Percentiles rank a stretch among this genome's conserved stretches.
phyloP scores from a whole-genome alignment of 371 early-diverging fungal genomes.

The Rhizomucor miehei region DNA sequence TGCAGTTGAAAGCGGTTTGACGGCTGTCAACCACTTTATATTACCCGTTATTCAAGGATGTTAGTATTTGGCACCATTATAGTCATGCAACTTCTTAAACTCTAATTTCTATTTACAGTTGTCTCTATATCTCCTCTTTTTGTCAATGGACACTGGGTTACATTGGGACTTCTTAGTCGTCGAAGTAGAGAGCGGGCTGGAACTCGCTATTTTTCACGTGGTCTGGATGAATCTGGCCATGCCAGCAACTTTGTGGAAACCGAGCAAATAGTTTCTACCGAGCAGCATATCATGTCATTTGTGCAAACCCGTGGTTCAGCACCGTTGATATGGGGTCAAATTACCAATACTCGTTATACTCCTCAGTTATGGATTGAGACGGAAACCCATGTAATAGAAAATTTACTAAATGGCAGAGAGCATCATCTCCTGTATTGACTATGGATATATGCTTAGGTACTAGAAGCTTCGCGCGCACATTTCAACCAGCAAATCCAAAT shows the following conservation, averaged over 20 bases:
- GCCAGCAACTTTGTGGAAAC: slow-evolving; percentile 99
- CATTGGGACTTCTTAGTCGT: slow-evolving; percentile 78
- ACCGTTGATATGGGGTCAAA: slow-evolving; percentile 95
- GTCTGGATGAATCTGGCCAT: slow-evolving; percentile 88
- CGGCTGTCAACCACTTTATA: slow-evolving; percentile 68
- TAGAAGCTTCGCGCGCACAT: slow-evolving; percentile 60
- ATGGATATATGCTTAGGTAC: slow-evolving; percentile 13
- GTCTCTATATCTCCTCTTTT: slow-evolving; percentile 44
- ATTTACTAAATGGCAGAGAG: not conserved
- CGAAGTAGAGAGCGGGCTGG: slow-evolving; percentile 73
- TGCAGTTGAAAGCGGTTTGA: slow-evolving; percentile 8
- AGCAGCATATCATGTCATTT: slow-evolving; percentile 45
- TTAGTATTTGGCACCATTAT: slow-evolving; percentile 30
- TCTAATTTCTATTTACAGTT: slow-evolving; percentile 28
- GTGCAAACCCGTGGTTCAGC: slow-evolving; percentile 97
- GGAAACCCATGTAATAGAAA: slow-evolving; percentile 21
- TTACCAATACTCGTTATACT: slow-evolving; percentile 84
- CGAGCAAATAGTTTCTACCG: slow-evolving; percentile 75
- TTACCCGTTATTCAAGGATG: slow-evolving; percentile 91
- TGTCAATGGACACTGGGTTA: slow-evolving; percentile 58
- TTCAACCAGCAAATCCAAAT: slow-evolving; percentile 59
- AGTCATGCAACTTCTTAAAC: not conserved
- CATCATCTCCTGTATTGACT: too few species aligned
- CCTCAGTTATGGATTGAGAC: slow-evolving; percentile 69
- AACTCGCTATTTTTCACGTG: slow-evolving; percentile 93